A percentile compares a stretch with the other conserved stretches of the same genome.
Conservation (phyloP, 345 rosid species). For the Leavenworthia alabamica region DNA sequence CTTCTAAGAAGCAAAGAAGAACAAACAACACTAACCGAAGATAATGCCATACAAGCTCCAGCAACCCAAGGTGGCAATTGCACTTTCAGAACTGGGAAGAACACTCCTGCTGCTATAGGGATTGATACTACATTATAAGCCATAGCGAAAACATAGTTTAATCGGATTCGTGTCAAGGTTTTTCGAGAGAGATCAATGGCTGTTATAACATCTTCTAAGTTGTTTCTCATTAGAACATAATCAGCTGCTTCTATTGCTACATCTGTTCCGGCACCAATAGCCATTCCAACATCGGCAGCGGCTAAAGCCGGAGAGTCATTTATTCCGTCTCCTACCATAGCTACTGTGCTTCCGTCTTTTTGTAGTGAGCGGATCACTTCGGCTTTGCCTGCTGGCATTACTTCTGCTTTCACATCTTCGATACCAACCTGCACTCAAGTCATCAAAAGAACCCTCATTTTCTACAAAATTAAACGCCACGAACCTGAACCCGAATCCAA, state of each 20-base stretch:
- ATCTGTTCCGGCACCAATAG: slow-evolving; percentile 98
- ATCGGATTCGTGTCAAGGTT: slow-evolving; percentile 68
- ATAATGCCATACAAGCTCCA: slow-evolving; percentile 95
- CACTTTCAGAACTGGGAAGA: slow-evolving; percentile 58
- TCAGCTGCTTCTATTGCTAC: slow-evolving; percentile 98
- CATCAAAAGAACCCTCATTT: too few species aligned
- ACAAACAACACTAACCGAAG: slow-evolving; percentile 97
- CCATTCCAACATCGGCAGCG: slow-evolving; percentile 97
- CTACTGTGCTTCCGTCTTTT: slow-evolving; percentile 77
- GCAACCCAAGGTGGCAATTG: slow-evolving; percentile 95
- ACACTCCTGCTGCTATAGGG: slow-evolving; percentile 84
- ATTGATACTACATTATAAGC: slow-evolving; percentile 81
- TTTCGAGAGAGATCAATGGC: slow-evolving; percentile 90
- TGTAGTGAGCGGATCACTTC: slow-evolving; percentile 73
- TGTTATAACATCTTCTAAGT: slow-evolving; percentile 88
- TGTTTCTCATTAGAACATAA: slow-evolving; percentile 91
- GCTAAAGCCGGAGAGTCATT: slow-evolving; percentile 99
- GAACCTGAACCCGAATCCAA: too few species aligned
- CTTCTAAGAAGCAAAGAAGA: slow-evolving; percentile 90
- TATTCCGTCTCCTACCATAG: slow-evolving; percentile 99
- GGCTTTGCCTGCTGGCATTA: slow-evolving; percentile 94
- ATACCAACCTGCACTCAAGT: too few species aligned
- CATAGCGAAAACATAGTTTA: slow-evolving; percentile 88
- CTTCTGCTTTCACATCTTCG: slow-evolving; percentile 87
- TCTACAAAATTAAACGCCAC: too few species aligned